A percentile compares a stretch with the other conserved stretches of the same genome.
Evolutionary conservation across 2,329 filamentous ascomycete species (phyloP).

Genomic region (Truncatella angustata): DNA sequence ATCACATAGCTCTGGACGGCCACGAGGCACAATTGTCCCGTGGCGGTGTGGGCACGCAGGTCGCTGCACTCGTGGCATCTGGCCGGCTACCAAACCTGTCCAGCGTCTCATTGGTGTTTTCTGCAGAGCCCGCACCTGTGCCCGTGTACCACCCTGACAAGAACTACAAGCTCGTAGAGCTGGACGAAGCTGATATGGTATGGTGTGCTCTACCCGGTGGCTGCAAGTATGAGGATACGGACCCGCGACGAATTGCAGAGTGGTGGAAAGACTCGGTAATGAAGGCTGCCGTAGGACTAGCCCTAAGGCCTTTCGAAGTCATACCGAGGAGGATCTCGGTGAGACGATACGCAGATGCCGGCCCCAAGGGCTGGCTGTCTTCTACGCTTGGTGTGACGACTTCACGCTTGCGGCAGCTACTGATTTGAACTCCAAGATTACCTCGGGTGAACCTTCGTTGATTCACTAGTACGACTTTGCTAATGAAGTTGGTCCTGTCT

Average conservation of each 20-base stretch:
- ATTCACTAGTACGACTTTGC: no score
- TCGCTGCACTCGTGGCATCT: background rate
- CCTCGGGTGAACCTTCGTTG: no score
- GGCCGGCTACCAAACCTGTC: background rate
- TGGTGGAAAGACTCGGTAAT: background rate
- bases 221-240: conserved; percentile 4
- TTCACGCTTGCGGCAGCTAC: background rate
- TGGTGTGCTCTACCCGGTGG: background rate
- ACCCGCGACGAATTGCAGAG: background rate
- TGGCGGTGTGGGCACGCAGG: background rate
- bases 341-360: background rate
- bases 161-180: background rate
- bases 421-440: no score
- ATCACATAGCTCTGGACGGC: background rate
- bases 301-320: background rate
- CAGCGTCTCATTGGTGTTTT: background rate
- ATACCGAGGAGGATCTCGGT: background rate
- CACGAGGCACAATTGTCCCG: background rate
- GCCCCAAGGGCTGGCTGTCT: background rate
- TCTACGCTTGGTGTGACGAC: background rate
- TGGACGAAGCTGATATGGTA: background rate
- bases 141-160: background rate
- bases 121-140: background rate
- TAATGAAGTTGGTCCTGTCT: no score
- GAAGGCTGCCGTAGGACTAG: background rate